phyloP scores from a whole-genome alignment of 345 rosid species.

The Eucalyptus leucophloia region DNA sequence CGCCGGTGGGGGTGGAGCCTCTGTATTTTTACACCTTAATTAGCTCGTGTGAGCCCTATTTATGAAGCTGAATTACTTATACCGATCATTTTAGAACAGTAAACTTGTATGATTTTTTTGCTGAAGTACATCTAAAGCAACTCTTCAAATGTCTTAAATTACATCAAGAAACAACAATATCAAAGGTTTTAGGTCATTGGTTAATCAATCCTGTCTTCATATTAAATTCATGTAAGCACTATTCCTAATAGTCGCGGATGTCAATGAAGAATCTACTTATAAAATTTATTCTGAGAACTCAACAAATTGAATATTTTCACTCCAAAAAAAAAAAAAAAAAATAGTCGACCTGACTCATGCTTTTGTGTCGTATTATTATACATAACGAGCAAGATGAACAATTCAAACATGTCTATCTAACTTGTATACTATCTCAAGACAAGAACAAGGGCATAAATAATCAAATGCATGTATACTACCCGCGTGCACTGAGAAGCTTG shows the following conservation, averaged over 20 bases:
- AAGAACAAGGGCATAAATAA: background rate
- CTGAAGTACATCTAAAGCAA: too few relatives aligned
- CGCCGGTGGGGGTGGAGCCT: too few relatives aligned
- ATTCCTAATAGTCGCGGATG: background rate
- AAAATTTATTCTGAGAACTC: background rate
- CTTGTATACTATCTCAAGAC: background rate
- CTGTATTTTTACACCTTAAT: too few relatives aligned
- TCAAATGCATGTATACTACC: constrained; percentile 15
- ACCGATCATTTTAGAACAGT: too few relatives aligned
- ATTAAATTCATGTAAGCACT: background rate
- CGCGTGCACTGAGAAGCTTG: constrained; percentile 65
- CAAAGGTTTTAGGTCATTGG: background rate
- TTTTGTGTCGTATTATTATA: background rate
- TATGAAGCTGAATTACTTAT: too few relatives aligned
- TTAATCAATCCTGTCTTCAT: background rate
- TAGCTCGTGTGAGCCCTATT: too few relatives aligned
- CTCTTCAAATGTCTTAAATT: too few relatives aligned
- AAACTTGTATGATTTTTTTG: too few relatives aligned
- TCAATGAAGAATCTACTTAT: background rate
- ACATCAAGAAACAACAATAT: background rate
- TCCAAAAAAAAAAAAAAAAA: background rate
- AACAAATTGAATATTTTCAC: background rate
- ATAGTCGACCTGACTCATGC: background rate
- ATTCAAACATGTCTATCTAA: background rate
- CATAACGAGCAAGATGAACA: background rate